phyloP scores from a whole-genome alignment of 2,329 filamentous ascomycete species.

The Aureobasidium sp. region DNA sequence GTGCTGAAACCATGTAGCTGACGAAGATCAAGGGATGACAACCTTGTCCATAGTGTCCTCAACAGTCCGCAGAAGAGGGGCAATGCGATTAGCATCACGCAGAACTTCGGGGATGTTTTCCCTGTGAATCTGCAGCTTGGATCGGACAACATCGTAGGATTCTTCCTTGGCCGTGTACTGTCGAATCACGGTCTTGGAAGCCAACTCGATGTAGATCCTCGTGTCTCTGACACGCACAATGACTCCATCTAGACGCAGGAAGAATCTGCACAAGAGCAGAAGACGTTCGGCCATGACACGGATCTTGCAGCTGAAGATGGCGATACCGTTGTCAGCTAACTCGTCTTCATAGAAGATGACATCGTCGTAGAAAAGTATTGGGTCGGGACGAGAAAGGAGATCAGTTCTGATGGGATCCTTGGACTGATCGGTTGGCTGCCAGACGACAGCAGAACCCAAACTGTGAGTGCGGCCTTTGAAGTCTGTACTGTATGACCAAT shows the following conservation, averaged over 20 bases:
- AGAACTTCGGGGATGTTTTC: conserved; percentile 71
- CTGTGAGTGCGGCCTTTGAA: conserved; percentile 63
- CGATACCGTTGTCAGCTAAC: conserved; percentile 94
- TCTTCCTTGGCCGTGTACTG: conserved; percentile 90
- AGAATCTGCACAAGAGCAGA: conserved; percentile 76
- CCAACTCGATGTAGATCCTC: conserved; percentile 85
- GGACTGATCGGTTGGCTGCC: conserved; percentile 27
- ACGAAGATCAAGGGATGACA: conserved; percentile 9
- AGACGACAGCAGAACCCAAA: conserved; percentile 18
- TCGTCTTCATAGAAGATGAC: conserved; percentile 96
- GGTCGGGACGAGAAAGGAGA: conserved; percentile 79
- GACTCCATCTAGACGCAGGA: conserved; percentile 89
- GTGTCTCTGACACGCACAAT: conserved; percentile 83
- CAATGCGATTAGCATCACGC: conserved; percentile 71
- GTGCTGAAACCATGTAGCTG: not conserved
- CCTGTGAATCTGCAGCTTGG: conserved; percentile 47
- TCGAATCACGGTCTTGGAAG: conserved; percentile 66
- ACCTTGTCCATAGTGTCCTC: conserved; percentile 55
- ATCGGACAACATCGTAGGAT: conserved; percentile 66
- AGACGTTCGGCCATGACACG: conserved; percentile 87
- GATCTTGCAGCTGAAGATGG: conserved; percentile 81
- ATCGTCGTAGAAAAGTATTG: conserved; percentile 94
- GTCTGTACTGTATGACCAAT: conserved; percentile 93
- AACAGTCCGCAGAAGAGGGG: conserved; percentile 62
- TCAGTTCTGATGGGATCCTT: conserved; percentile 69